Evolutionary conservation across 169 alveolate species (phyloP).

Genomic region (Plasmodium gaboni): DNA sequence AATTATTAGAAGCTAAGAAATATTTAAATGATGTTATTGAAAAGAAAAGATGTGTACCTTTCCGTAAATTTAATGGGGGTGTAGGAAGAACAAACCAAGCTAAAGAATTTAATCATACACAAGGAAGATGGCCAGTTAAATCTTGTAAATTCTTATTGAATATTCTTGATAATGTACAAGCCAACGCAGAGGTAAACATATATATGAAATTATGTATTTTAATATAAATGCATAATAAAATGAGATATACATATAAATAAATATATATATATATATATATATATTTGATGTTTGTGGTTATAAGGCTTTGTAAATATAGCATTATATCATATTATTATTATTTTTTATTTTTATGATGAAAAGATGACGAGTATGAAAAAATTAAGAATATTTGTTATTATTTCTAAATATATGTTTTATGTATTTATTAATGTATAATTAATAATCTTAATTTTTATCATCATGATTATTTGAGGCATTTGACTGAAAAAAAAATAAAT

Average conservation of each 20-base stretch:
- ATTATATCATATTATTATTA: slow-evolving; percentile 13
- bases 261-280: slow-evolving; percentile 65
- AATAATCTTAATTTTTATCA: slow-evolving; percentile 70
- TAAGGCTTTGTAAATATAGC: no score
- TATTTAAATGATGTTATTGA: slow-evolving; percentile 97
- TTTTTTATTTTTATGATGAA: slow-evolving; percentile 67
- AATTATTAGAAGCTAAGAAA: slow-evolving; percentile 92
- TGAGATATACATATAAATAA: no score
- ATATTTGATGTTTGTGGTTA: slow-evolving; percentile 13
- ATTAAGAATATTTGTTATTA: slow-evolving; percentile 61
- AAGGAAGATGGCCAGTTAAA: slow-evolving; percentile 99
- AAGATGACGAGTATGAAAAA: slow-evolving; percentile 78
- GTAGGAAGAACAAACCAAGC: slow-evolving; percentile 99
- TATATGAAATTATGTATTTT: not conserved
- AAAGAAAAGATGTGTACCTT: slow-evolving; percentile 97
- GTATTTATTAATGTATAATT: slow-evolving; percentile 65
- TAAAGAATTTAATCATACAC: slow-evolving; percentile 93
- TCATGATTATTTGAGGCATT: slow-evolving; percentile 87
- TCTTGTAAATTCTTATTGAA: slow-evolving; percentile 93
- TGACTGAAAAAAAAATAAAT: slow-evolving; percentile 79
- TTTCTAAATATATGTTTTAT: slow-evolving; percentile 81
- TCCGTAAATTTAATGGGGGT: slow-evolving; percentile 96
- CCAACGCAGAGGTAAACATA: slow-evolving; percentile 94
- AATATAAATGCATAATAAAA: slow-evolving; percentile 68
- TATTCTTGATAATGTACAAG: slow-evolving; percentile 94